phyloP scores from a whole-genome alignment of 2,329 filamentous ascomycete species.

The Aspergillus sp. region DNA sequence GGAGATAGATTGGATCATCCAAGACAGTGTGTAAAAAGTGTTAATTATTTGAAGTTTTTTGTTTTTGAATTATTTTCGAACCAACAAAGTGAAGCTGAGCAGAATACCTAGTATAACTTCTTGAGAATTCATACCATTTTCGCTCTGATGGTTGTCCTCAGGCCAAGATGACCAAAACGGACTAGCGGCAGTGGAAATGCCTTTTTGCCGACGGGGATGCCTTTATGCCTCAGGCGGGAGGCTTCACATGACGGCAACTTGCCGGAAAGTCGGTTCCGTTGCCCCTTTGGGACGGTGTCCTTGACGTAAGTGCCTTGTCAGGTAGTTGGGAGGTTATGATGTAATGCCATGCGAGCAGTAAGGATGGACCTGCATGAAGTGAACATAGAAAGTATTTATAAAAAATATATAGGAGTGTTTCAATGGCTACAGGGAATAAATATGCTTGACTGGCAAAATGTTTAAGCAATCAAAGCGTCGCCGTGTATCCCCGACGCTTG shows the following conservation, averaged over 20 bases:
- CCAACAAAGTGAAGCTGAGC: too few relatives aligned
- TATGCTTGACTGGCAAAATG: conserved; percentile 2
- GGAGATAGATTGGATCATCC: too few relatives aligned
- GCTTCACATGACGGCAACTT: conserved; percentile 7
- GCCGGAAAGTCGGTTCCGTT: conserved; percentile 15
- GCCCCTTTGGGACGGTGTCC: conserved; percentile 11
- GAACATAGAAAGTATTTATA: not conserved
- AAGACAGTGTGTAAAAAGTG: too few relatives aligned
- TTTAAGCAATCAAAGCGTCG: conserved; percentile 12
- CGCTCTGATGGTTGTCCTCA: too few relatives aligned
- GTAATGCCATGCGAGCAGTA: not conserved
- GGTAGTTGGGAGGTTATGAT: not conserved
- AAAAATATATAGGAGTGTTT: not conserved
- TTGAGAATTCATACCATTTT: too few relatives aligned
- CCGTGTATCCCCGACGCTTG: conserved; percentile 42
- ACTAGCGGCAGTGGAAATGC: not conserved
- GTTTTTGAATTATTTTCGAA: too few relatives aligned
- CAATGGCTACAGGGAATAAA: not conserved
- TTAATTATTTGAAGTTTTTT: too few relatives aligned
- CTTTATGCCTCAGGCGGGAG: conserved; percentile 4
- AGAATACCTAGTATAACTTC: too few relatives aligned
- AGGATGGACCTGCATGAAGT: not conserved
- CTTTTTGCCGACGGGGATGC: not conserved
- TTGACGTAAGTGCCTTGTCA: not conserved
- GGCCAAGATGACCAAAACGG: not conserved